Evolutionary conservation across 306 rosid genomes (phyloP).

Genomic region (Castanea mollissima): DNA sequence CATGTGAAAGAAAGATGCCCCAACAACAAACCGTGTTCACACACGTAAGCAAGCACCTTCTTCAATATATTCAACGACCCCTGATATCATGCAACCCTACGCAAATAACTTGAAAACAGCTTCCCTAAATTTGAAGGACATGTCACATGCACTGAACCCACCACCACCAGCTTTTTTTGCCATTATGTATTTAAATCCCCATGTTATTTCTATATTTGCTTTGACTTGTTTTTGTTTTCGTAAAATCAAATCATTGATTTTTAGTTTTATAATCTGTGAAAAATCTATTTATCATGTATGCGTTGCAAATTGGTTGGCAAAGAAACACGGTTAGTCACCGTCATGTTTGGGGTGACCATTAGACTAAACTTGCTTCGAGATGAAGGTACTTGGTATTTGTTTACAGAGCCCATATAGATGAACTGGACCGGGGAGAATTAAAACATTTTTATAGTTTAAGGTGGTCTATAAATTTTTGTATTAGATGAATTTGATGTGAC

Average conservation of each 20-base stretch:
- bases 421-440: background rate
- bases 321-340: background rate
- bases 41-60: background rate
- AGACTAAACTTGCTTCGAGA: background rate
- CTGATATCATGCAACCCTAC: background rate
- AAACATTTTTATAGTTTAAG: too few relatives aligned
- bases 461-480: too few relatives aligned
- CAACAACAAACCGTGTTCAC: background rate
- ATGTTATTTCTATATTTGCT: too few relatives aligned
- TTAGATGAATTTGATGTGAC: too few relatives aligned
- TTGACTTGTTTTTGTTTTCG: too few relatives aligned
- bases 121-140: background rate
- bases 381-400: background rate
- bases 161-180: background rate
- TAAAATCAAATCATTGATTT: background rate
- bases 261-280: background rate
- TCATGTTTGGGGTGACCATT: background rate
- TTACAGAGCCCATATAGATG: background rate
- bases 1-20: slow-evolving; percentile 23
- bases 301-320: background rate
- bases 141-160: slow-evolving; percentile 27
- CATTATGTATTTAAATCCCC: background rate
- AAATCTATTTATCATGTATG: background rate
- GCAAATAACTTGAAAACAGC: background rate
- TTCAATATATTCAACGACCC: slow-evolving; percentile 6